Base-by-base conservation (phyloP, 768 basidiomycete genomes). In the Astraeus odoratus region DNA sequence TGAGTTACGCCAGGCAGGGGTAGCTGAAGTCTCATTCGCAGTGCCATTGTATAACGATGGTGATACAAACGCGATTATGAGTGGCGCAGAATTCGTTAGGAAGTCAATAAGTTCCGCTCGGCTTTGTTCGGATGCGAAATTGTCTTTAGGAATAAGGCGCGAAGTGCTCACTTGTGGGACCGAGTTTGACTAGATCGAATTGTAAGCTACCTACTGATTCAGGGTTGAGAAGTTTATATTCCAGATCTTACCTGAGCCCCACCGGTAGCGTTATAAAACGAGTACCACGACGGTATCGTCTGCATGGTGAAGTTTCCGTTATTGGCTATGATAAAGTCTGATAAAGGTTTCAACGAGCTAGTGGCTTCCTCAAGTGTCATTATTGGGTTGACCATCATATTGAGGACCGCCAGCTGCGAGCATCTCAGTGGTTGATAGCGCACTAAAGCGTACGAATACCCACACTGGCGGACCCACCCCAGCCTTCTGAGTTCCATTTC, bases 301-400 rank as follows among this genome's bases (percentile, higher is more conserved):
- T 64, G 56, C 41, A 71, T 52, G 13, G 58, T 43, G 16, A 53
- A 59, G 4, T 56, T 55, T 7, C 66, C 67, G 26, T 56, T 56
- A 19, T 60, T 58, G 2, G 54, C 45, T 0, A 43, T 18, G n/a
- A 56, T 56, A 46, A 57, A 66, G 41, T 63, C 59, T 9, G 55
- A 42, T 15, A 63, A 53, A 4, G 46, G 42, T 43, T 57, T 60
- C 62, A 75, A 64, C 26, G 75, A 75, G 25, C 35, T 52, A n/a
- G 61, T 53, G 1, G 75, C 73, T 6, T 69, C 66, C 1, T 56
- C 60, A 25, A 58, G 54, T 24, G 51, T 59, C 1, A 72, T 52
- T 13, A 62, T 65, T 7, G 76, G 76, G 43, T 70, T 78, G 13
- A 77, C 63, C 41, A 73, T 60, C 29, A 65, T 57, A 12, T 66